Evolutionary conservation across 1,284 basidiomycete genomes (phyloP), one percentile per base, ranked within the genome.

Genomic region (Peniophora sp.): DNA sequence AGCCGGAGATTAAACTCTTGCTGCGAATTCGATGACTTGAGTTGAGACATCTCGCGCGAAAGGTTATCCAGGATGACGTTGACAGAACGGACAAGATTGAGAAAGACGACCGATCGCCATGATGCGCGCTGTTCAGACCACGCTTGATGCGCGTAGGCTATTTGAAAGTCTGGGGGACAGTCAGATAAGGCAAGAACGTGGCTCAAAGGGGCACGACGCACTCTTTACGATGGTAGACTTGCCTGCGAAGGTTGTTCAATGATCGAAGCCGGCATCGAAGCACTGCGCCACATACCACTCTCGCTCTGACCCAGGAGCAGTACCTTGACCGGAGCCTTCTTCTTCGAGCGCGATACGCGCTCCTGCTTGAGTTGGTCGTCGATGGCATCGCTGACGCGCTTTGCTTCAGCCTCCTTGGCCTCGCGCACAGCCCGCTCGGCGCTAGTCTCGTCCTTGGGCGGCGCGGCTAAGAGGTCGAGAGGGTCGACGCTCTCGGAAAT

Each of bases 151-250:
- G 76, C 75, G 47, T 78, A 64, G 8, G 62, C 55, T 9, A 64
- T 54, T 57, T 59, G 68, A 49, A 74, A 73, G 54, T 72, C 72
- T 73, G 23, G 6, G 50, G 32, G 20, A 42, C n/a, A n/a, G n/a
- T n/a, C n/a, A n/a, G n/a, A 23, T 15, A 12, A 42, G 45, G 20
- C 11, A 5, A 53, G 24, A 48, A 50, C 51, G 55, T 55, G 39
- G 27, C 32, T 56, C 36, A 27, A 27, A 51, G 15, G 34, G 39
- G 39, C 11, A 51, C 15, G 14, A 68, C 75, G 49, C 59, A 81
- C 82, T 85, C 62, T 84, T 84, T 47, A 84, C 67, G 2, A 79
- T 83, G 5, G 82, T 84, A 0, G 78, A 81, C 63, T 84, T 83
- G 18, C 77, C 76, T 79, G 35, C n/a, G 23, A 9, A 45, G 18